Percentiles rank a stretch among this genome's conserved stretches.
These are phyloP conservation scores for Geotrichum candidum DNA, from an alignment of 1,139 yeast species.

Conservation along the genomic window DNA sequence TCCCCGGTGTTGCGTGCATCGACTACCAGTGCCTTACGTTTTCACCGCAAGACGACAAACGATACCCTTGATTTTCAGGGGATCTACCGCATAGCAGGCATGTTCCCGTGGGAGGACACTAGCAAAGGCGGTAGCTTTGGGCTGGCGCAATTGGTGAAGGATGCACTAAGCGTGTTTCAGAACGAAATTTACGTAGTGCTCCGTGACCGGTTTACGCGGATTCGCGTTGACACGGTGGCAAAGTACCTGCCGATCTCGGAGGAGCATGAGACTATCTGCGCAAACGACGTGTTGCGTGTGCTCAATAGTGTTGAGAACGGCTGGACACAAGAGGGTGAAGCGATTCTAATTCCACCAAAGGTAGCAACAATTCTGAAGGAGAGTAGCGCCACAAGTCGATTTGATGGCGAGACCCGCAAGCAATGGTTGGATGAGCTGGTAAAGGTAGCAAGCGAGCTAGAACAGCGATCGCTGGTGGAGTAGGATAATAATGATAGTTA, in stretches of 20 bases:
- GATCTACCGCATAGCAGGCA: slow-evolving; percentile 1
- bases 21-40: neutral
- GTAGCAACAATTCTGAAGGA: neutral
- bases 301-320: slow-evolving; percentile 9
- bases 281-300: slow-evolving; percentile 9
- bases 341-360: slow-evolving; percentile 7
- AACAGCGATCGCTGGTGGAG: neutral
- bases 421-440: slow-evolving; percentile 11
- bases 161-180: slow-evolving; percentile 6
- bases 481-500: neutral
- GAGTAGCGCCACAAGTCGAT: neutral
- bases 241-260: slow-evolving; percentile 8
- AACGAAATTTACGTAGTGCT: slow-evolving; percentile 6
- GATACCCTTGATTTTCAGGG: slow-evolving; percentile 8
- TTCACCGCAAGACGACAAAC: neutral
- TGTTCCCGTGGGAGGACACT: slow-evolving; percentile 10
- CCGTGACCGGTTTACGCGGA: slow-evolving; percentile 8
- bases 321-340: slow-evolving; percentile 3
- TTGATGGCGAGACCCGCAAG: neutral
- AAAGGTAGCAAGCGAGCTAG: slow-evolving; percentile 7
- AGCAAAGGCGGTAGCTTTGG: slow-evolving; percentile 10
- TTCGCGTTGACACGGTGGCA: slow-evolving; percentile 3
- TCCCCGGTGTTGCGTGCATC: slow-evolving; percentile 10
- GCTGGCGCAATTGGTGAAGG: slow-evolving; percentile 10
- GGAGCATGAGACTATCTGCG: neutral